Evolutionary conservation across 495 filamentous ascomycete genomes (phyloP), one percentile per base, ranked within the genome.

Genomic region (Echria macrotheca): DNA sequence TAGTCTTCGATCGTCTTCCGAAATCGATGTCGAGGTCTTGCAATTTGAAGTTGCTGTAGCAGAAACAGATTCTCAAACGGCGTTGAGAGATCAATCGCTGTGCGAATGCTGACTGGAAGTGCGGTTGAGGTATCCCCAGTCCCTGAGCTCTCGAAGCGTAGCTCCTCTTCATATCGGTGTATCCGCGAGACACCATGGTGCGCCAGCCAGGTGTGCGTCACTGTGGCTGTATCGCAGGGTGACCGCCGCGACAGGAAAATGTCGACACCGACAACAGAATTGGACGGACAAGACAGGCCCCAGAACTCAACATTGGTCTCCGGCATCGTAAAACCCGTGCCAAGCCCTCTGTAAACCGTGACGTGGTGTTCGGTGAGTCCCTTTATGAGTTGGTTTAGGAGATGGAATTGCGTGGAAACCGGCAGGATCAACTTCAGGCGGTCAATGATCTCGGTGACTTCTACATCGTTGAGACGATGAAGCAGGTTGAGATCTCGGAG

Each of bases 191-290:
- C 32, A 1, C 51, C 52, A 31, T 56, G 52, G 35, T 65, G 60
- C 9, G 56, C 61, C 8, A 65, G 31, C 56, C 57, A 65, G 3
- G 53, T 48, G 33, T 65, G 61, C 1, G 63, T 36, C 11, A 56
- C 23, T 1, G 61, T 63, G 26, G 31, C 39, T 15, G 52, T 21
- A 26, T 62, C 61, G 21, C 45, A 53, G 10, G 57, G 60, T 12
- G 47, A 48, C 7, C 49, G 51, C 3, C 56, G 44, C 1, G 61
- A 64, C 31, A 64, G 46, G 25, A 57, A 59, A 3, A 64, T 55
- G 35, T 55, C 41, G 8, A 60, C 15, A 0, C 22, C 22, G 12
- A 15, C 26, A 7, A 36, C 24, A 3, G 49, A 37, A 0, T 33
- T 40, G 2, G n/a, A 15, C 5, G 31, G 29, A 1, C 14, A 22